These are phyloP conservation scores for Epithele typhae DNA, from an alignment of 768 basidiomycete genomes.

Conservation along the genomic window DNA sequence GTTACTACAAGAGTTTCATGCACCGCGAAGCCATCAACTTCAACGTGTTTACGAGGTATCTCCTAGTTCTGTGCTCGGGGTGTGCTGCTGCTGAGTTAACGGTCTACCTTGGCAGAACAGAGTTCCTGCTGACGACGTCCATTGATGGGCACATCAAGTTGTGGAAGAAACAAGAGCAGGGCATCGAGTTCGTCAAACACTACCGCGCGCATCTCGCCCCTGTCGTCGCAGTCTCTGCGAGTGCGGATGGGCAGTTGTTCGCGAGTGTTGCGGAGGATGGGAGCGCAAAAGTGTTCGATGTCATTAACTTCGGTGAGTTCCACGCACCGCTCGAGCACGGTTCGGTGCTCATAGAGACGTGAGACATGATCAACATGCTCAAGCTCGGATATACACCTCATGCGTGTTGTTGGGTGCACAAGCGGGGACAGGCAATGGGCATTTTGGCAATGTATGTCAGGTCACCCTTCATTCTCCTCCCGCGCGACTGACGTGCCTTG, in stretches of 20 bases:
- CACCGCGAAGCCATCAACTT: constrained; percentile 91
- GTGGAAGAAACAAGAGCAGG: constrained; percentile 98
- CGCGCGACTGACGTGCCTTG: constrained; percentile 15
- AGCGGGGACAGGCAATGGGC: constrained; percentile 79
- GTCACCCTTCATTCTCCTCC: neutral
- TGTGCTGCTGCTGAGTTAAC: neutral
- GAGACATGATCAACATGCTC: constrained; percentile 99
- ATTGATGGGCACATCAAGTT: constrained; percentile 93
- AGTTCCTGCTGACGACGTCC: constrained; percentile 92
- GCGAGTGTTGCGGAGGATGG: constrained; percentile 92
- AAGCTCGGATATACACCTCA: constrained; percentile 83
- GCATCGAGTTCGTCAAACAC: constrained; percentile 98
- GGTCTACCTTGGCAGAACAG: constrained; percentile 53
- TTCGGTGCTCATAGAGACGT: too few relatives aligned
- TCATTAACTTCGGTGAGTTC: constrained; percentile 89
- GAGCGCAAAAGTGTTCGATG: constrained; percentile 93
- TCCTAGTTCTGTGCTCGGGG: constrained; percentile 22
- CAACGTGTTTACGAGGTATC: constrained; percentile 82
- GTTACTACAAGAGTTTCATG: constrained; percentile 98
- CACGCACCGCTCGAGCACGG: too few relatives aligned
- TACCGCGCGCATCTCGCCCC: constrained; percentile 89
- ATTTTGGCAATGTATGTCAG: constrained; percentile 79
- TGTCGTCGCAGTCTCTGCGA: constrained; percentile 76
- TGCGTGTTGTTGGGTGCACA: constrained; percentile 94
- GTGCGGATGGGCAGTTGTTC: constrained; percentile 88